Conservation (phyloP, 2,329 filamentous ascomycete species). For the Aspergillus vadensis region DNA sequence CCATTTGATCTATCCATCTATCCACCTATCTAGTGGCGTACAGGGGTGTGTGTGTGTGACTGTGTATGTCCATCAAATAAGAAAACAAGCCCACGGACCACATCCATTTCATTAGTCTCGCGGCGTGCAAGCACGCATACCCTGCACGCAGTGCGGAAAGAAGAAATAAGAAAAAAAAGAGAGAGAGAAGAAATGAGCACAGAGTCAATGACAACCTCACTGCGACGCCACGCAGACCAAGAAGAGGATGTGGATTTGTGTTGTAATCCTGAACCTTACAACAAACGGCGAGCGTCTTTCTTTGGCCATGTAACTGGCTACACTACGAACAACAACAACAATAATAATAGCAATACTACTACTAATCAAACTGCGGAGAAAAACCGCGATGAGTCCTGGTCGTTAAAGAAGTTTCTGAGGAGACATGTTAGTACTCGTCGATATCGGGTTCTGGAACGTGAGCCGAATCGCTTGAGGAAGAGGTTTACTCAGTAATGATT, state of each 20-base stretch:
- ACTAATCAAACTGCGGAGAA: not conserved
- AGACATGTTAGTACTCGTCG: slow-evolving; percentile 28
- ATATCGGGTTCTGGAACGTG: slow-evolving; percentile 35
- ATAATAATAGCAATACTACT: too few relatives aligned
- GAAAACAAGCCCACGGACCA: not conserved
- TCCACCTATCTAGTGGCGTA: not conserved
- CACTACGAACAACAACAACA: not conserved
- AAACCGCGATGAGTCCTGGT: slow-evolving; percentile 27
- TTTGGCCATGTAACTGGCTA: not conserved
- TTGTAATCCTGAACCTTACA: not conserved
- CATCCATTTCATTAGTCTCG: not conserved
- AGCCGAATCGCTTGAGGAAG: slow-evolving; percentile 35
- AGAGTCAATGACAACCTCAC: slow-evolving; percentile 3
- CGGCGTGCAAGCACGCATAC: not conserved
- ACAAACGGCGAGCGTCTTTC: not conserved
- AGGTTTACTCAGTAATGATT: slow-evolving; percentile 20
- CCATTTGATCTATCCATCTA: not conserved
- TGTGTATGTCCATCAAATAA: too few relatives aligned
- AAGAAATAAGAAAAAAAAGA: too few relatives aligned
- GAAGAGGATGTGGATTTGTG: not conserved
- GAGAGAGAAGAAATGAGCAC: not conserved
- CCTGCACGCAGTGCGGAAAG: not conserved
- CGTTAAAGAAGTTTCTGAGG: slow-evolving; percentile 30
- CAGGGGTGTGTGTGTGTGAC: not conserved
- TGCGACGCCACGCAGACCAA: not conserved